Conservation (phyloP, 2,329 filamentous ascomycete species). For the Calonectria leucothoes region DNA sequence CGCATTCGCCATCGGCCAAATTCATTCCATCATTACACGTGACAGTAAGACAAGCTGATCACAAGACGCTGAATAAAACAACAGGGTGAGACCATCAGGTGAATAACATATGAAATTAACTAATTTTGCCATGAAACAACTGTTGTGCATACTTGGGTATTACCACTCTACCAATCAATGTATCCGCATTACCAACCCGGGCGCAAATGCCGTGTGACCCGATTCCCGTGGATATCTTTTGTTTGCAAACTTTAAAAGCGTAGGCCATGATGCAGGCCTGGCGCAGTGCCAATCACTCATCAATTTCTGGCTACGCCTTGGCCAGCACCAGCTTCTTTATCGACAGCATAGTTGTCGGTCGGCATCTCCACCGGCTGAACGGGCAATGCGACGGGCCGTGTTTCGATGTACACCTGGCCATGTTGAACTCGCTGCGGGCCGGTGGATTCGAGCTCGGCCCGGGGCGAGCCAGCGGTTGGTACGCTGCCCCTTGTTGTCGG, state of each 20-base stretch:
- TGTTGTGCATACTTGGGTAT: neutral
- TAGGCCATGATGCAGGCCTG: too few species aligned
- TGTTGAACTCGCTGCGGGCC: neutral
- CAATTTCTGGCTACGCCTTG: neutral
- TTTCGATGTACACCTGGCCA: neutral
- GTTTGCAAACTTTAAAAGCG: neutral
- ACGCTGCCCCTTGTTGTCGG: neutral
- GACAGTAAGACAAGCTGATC: neutral
- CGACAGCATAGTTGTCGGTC: neutral
- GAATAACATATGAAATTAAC: neutral
- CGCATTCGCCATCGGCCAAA: conserved; percentile 13
- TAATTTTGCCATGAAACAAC: neutral
- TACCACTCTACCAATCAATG: neutral
- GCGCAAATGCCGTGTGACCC: neutral
- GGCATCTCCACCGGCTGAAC: neutral
- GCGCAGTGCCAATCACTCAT: neutral
- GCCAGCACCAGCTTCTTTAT: neutral
- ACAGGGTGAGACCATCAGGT: neutral
- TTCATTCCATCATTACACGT: conserved; percentile 21
- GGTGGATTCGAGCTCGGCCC: neutral
- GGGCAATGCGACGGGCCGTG: neutral
- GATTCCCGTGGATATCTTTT: neutral
- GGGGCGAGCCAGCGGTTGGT: neutral
- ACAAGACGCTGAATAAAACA: conserved; percentile 7
- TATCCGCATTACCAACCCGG: neutral